Base-by-base conservation (phyloP, 108 stramenopile genomes). In the Thalassiosira profunda region DNA sequence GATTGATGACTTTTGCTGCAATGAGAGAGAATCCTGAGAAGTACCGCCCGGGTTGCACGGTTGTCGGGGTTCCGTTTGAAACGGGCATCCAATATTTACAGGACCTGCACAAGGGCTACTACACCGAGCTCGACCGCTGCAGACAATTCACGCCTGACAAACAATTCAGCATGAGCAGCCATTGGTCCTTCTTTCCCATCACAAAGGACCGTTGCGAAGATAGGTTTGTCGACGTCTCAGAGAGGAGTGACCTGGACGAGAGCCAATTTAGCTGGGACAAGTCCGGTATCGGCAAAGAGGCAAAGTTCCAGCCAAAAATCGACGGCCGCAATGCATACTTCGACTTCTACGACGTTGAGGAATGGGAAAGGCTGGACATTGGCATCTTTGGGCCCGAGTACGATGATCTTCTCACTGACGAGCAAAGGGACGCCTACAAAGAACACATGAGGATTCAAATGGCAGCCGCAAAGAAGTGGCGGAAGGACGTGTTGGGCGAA, bases 71-170 rank as follows among this genome's bases (percentile, higher is more conserved):
- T 14, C 82, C 82, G 18, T 83, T 83, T 54, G 79, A 71, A 7
- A 83, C 82, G 4, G 82, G 82, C 1, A 80, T 76, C 0, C 82
- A 83, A 61, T 83, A 83, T 36, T 55, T 83, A 7, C 82, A 83
- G 37, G 82, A 83, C 46, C 43, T 83, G 35, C 82, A 83, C 49
- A 80, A 68, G 35, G 82, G 82, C 28, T 83, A 80, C 41, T 83
- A 63, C 41, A 83, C 82, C 4, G 82, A 83, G 43, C 69, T 83
- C 11, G 79, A 74, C 55, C 48, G 69, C 1, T 83, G 82, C 55
- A 79, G 79, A 7, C 82, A 83, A 43, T 83, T 83, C 42, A 75
- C 67, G 30, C 82, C 82, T 0, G 75, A 63, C 15, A 42, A 41
- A 5, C 82, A 83, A 40, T 83, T 80, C 37, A 76, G 75, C 0